These are phyloP conservation scores for Xylariaceae sp. DNA, from an alignment of 2,329 filamentous ascomycete genomes.

Conservation along the genomic window DNA sequence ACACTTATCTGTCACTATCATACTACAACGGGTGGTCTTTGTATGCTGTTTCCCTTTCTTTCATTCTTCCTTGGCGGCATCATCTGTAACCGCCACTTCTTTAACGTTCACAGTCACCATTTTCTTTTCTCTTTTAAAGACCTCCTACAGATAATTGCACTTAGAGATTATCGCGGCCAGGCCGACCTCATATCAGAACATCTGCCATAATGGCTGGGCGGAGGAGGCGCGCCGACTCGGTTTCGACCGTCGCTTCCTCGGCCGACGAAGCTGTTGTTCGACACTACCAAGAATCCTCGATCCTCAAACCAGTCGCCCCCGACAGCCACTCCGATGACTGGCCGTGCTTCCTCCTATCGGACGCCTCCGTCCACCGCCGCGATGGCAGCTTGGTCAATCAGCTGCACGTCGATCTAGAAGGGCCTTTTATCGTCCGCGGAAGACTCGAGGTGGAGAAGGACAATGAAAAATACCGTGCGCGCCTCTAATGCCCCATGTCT, in stretches of 20 bases:
- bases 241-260: slow-evolving; percentile 42
- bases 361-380: slow-evolving; percentile 53
- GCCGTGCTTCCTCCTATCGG: slow-evolving; percentile 55
- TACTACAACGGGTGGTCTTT: no score
- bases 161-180: no score
- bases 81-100: no score
- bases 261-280: slow-evolving; percentile 32
- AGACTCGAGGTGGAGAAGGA: slow-evolving; percentile 46
- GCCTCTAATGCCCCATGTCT: neutral
- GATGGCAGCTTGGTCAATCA: slow-evolving; percentile 56
- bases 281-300: slow-evolving; percentile 30
- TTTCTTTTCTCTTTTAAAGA: no score
- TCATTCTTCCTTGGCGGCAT: no score
- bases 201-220: slow-evolving; percentile 34
- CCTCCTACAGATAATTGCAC: no score
- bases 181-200: no score
- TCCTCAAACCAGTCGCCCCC: slow-evolving; percentile 33
- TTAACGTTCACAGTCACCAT: no score
- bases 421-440: slow-evolving; percentile 58
- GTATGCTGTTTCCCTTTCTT: no score
- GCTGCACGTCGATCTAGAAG: slow-evolving; percentile 52
- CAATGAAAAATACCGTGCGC: slow-evolving; percentile 35
- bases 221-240: slow-evolving; percentile 35
- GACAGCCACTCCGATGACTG: slow-evolving; percentile 44
- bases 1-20: no score